A percentile compares a stretch with the other conserved stretches of the same genome.
Conservation (phyloP, 768 basidiomycete genomes). For the Suillus subluteus region DNA sequence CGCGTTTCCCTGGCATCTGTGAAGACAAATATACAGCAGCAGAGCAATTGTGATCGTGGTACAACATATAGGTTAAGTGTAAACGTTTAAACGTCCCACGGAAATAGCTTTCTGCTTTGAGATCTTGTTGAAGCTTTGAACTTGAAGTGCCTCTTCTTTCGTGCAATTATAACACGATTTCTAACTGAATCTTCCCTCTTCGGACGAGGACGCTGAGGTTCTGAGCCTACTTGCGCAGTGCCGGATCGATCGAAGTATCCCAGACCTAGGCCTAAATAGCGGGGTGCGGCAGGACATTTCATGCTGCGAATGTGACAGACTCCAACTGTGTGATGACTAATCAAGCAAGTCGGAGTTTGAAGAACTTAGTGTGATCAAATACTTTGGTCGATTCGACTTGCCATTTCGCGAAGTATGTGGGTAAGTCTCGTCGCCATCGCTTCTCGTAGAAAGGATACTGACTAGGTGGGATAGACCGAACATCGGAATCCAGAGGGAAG, state of each 20-base stretch:
- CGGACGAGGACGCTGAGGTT: no score
- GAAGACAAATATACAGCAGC: background rate
- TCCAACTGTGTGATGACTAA: background rate
- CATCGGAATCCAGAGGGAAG: conserved; percentile 95
- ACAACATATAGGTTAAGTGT: background rate
- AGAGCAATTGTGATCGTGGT: background rate
- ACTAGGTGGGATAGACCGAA: conserved; percentile 63
- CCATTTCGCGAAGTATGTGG: conserved; percentile 30
- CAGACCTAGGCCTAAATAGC: no score
- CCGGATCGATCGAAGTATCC: no score
- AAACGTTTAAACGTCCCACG: background rate
- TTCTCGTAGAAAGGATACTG: conserved; percentile 7
- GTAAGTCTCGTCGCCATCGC: conserved; percentile 23
- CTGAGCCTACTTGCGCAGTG: no score
- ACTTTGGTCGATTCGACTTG: background rate
- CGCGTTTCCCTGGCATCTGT: background rate
- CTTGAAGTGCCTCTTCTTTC: no score
- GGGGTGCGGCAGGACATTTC: no score
- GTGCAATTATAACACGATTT: no score
- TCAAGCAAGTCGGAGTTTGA: background rate
- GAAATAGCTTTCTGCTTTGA: background rate
- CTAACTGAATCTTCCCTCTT: no score
- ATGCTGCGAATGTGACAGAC: no score
- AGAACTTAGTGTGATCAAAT: background rate
- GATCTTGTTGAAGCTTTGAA: background rate